Base-by-base conservation (phyloP, 2,329 filamentous ascomycete species). In the Aspergillus awamori region DNA sequence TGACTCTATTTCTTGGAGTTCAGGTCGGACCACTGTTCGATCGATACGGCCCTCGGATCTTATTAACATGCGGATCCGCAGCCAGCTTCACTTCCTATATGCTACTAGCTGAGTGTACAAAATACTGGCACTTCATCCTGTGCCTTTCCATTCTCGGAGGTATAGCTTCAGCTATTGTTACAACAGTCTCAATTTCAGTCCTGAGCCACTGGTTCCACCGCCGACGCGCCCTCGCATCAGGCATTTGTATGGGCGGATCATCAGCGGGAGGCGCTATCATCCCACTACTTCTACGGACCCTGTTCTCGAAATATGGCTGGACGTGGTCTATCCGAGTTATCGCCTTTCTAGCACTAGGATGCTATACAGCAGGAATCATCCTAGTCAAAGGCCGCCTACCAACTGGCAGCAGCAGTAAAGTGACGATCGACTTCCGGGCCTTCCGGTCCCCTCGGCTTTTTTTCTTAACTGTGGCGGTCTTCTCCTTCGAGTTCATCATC, bases 11-110 rank as follows among this genome's bases (percentile, higher is more conserved):
- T 13, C 71, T 82, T 2, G 81, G 79, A 4, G 77, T 83, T 4
- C 81, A 82, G 65, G 75, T 82, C 7, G 81, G 82, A 0, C 82
- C 82, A 1, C 60, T 84, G 3, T 81, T 83, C 59, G 82, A 84
- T 59, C 74, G 74, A 0, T 80, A 82, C 41, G 82, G 81, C 0
- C 79, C 82, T 0, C 72, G 75, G 5, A 60, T 76, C 24, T 71
- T 84, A 13, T 70, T 77, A 0, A 67, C 79, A 3, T 59, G 73
- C 5, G 81, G 80, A 4, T 74, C 74, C 0, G 62, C 72, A 2
- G 65, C 72, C 0, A 80, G 76, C 49, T 68, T 81, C 1, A 64
- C 71, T 2, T 77, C 77, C 41, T 79, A 82, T 55, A 73, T 84
- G 8, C 64, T 83, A 2, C 73, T 84, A 30, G 82, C 79, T 0